A percentile compares a stretch with the other conserved stretches of the same genome.
Conservation (phyloP, 306 rosid species). For the Medicago ruthenica region DNA sequence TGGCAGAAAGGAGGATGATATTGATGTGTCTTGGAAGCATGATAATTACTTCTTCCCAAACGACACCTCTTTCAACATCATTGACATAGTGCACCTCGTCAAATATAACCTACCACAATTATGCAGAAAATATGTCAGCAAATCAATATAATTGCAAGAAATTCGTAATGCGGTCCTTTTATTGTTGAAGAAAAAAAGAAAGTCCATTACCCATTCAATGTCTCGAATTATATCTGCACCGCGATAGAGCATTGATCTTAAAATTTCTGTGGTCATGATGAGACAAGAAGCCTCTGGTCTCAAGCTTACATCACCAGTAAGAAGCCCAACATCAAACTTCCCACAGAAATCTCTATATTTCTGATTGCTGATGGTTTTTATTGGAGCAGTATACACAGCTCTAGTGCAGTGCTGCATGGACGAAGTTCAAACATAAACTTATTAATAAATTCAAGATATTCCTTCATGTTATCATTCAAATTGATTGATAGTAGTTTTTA, state of each 20-base stretch:
- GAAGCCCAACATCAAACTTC: slow-evolving; percentile 97
- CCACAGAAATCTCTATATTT: slow-evolving; percentile 96
- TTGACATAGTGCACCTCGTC: slow-evolving; percentile 98
- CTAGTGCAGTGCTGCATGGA: slow-evolving; percentile 89
- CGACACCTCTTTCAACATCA: slow-evolving; percentile 97
- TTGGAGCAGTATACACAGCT: slow-evolving; percentile 97
- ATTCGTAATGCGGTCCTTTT: slow-evolving; percentile 2
- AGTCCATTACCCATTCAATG: slow-evolving; percentile 89
- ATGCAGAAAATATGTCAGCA: slow-evolving; percentile 47
- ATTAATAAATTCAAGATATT: slow-evolving; percentile 20
- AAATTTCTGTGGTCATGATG: slow-evolving; percentile 96
- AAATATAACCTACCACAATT: slow-evolving; percentile 80
- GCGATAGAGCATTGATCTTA: slow-evolving; percentile 96
- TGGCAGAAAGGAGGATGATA: slow-evolving; percentile 92
- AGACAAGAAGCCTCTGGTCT: slow-evolving; percentile 99
- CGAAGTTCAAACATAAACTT: slow-evolving; percentile 40
- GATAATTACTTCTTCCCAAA: slow-evolving; percentile 99
- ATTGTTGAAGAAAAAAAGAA: slow-evolving; percentile 42
- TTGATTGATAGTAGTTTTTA: slow-evolving; percentile 18
- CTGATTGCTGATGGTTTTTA: slow-evolving; percentile 98
- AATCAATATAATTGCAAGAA: slow-evolving; percentile 31
- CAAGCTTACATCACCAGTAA: slow-evolving; percentile 96
- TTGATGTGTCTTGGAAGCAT: slow-evolving; percentile 98
- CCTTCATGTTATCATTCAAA: slow-evolving; percentile 27
- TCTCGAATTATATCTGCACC: slow-evolving; percentile 99